Evolutionary conservation across 2,329 filamentous ascomycete genomes (phyloP), one percentile per base, ranked within the genome.

Genomic region (Herpotrichia juniperi): DNA sequence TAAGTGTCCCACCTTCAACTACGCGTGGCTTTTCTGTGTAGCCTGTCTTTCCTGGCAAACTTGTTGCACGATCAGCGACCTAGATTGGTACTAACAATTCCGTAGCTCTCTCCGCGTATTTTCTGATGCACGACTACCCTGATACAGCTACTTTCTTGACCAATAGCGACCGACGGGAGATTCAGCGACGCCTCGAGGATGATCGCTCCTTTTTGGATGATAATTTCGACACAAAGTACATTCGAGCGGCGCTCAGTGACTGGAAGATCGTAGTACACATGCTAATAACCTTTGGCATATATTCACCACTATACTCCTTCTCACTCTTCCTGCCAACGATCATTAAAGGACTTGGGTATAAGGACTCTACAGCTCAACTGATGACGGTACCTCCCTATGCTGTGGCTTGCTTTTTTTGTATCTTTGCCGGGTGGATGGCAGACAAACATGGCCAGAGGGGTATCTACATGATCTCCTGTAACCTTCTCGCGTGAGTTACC

Each of bases 331-430:
- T 77, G 48, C 75, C 73, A 2, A 87, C 87, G 0, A 86, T 91
- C 49, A 87, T 90, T 42, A 75, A 79, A 52, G 87, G 85, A 1
- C 78, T 63, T n/a, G 80, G 82, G 14, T 88, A 86, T 67, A 77
- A 69, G 54, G 74, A 78, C n/a, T 83, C 87, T 43, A 73, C 78
- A 22, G 84, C 87, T 0, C 79, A 89, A 3, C 79, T 88, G 12
- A 76, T 89, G 47, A 87, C 85, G 0, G 81, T 81, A 0, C 87
- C 87, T 1, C 85, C 85, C 2, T 88, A 87, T 66, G 79, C 86
- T n/a, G 57, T 66, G 19, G 64, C 51, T 3, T 53, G 51, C 24
- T 42, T 60, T 31, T 60, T 64, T 42, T 64, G 61, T 35, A 60
- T 64, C 35, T 44, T 52, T 6, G 57, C 37, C 14, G 58, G 56